Evolutionary conservation across 306 rosid species (phyloP).

Genomic region (Cucumis melo): DNA sequence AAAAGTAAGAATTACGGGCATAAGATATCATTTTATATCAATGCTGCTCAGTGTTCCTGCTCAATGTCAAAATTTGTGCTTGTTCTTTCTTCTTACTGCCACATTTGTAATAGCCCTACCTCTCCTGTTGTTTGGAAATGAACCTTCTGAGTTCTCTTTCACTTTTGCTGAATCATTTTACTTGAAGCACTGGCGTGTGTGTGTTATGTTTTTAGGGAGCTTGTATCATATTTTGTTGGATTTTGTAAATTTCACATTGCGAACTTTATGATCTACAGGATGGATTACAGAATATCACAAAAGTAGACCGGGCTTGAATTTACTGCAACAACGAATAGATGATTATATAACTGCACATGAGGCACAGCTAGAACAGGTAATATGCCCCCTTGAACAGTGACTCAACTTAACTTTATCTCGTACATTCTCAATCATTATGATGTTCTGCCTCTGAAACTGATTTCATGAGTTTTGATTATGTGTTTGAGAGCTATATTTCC

Average conservation of each 20-base stretch:
- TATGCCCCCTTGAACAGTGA: not conserved
- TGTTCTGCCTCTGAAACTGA: not conserved
- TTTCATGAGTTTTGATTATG: not conserved
- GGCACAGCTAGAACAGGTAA: constrained; percentile 56
- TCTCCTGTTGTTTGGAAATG: not conserved
- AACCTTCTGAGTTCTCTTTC: not conserved
- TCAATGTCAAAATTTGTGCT: not conserved
- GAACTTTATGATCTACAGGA: constrained; percentile 36
- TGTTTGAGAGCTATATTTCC: not conserved
- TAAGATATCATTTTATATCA: not conserved
- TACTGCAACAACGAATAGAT: constrained; percentile 55
- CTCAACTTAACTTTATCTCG: not conserved
- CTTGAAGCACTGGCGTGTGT: not conserved
- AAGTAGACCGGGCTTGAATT: constrained; percentile 53
- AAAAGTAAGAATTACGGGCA: constrained; percentile 19
- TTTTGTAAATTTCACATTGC: constrained; percentile 12
- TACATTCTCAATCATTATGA: not conserved
- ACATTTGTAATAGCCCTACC: not conserved
- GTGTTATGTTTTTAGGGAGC: not conserved
- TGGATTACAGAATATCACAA: constrained; percentile 62
- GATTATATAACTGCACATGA: constrained; percentile 58
- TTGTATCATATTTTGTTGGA: not conserved
- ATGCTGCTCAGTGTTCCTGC: not conserved
- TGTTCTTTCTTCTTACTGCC: not conserved
- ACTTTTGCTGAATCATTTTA: not conserved